These are phyloP conservation scores for Tetrahymena thermophila DNA, from an alignment of 73 alveolate genomes.

Conservation along the genomic window DNA sequence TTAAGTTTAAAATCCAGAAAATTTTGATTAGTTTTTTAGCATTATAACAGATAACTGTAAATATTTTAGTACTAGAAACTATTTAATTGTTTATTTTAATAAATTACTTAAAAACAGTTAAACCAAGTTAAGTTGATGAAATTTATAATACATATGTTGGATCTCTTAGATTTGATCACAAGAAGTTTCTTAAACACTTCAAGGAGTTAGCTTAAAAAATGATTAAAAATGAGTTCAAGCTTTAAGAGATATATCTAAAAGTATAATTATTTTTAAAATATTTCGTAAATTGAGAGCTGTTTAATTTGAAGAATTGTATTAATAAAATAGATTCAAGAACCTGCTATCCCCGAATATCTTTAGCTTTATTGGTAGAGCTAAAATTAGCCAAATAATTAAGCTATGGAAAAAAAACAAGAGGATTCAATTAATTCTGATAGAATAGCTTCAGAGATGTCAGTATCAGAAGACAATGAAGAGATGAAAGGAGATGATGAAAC, in stretches of 20 bases:
- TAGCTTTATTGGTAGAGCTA: not conserved
- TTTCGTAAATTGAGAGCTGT: too few relatives aligned
- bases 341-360: not conserved
- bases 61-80: not conserved
- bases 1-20: not conserved
- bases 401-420: not conserved
- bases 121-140: not conserved
- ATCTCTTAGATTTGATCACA: not conserved
- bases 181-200: not conserved
- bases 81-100: not conserved
- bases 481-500: not conserved
- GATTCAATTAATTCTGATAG: not conserved
- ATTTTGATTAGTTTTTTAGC: not conserved
- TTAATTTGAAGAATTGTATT: too few relatives aligned
- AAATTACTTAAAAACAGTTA: not conserved
- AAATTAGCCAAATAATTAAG: not conserved
- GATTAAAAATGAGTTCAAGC: not conserved
- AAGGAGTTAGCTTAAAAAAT: not conserved
- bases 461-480: not conserved
- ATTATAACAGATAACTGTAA: not conserved
- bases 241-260: not conserved
- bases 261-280: not conserved
- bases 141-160: not conserved
- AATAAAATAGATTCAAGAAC: not conserved
- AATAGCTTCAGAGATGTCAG: not conserved